Base-by-base conservation (phyloP, 164 flowering plant genomes). In the Umbilicus rupestris region DNA sequence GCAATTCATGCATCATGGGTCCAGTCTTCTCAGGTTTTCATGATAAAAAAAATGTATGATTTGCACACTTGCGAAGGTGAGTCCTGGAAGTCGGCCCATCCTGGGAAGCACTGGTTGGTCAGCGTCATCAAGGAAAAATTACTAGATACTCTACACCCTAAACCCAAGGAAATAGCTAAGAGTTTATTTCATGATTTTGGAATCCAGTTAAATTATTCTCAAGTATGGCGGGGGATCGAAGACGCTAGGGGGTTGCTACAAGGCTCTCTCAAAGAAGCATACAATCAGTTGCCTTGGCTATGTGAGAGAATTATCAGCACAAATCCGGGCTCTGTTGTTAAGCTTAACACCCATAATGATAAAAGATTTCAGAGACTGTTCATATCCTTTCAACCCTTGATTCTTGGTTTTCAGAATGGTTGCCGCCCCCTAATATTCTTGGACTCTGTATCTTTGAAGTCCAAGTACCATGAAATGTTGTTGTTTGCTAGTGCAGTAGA, bases 21-120 rank as follows among this genome's bases (percentile, higher is more conserved):
- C 39, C 76, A 88, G 30, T 74, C 82, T 26, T 74, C 72, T 5
- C 74, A 80, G 35, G 73, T 77, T 11, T 83, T 89, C 63, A 77
- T 72, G 77, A 76, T 91, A 20, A 84, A 82, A 63, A 89, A 76
- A 71, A 72, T 85, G 76, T 76, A 78, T 59, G 41, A 78, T 20
- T 17, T 70, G n/a, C 97, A 91, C 72, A 86, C 93, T 66, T 89
- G 97, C 73, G 87, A 72, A 41, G 84, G 87, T 35, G 77, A 84
- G 47, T 79, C 84, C 8, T 78, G 80, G 77, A 84, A 80, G 67
- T 68, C 80, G 66, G 82, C 83, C 68, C 83, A 78, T 71, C 87
- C 88, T 14, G 68, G 85, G 29, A 87, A 75, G 70, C 80, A 75
- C 58, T 87, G 87, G 80, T 44, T 81, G 60, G 84, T 77, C 62